Conservation (phyloP, 2,329 filamentous ascomycete genomes). For the Capronia epimyces region DNA sequence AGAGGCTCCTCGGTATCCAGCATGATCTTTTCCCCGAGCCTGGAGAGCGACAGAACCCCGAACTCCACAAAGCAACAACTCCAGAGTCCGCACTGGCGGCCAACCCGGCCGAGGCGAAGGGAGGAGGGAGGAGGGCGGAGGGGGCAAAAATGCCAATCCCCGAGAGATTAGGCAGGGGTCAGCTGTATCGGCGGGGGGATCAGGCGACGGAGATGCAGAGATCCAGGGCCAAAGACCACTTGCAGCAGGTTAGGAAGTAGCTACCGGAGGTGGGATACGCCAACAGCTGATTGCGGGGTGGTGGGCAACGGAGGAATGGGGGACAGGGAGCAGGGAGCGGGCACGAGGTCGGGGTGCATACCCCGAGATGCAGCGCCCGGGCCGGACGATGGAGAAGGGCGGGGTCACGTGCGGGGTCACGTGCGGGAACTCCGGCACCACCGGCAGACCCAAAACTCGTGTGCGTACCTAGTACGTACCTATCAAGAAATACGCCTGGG, state of each 20-base stretch:
- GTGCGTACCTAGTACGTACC: not conserved
- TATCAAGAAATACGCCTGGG: not conserved
- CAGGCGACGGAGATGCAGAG: no score
- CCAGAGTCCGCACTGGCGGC: not conserved
- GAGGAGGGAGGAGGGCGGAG: not conserved
- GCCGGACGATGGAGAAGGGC: not conserved
- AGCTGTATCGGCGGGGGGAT: not conserved
- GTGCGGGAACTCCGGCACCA: not conserved
- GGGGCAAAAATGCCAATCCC: not conserved
- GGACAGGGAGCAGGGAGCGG: not conserved
- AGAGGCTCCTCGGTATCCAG: slow-evolving; percentile 6
- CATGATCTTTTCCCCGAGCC: slow-evolving; percentile 1
- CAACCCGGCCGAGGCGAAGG: not conserved
- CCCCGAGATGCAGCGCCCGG: not conserved
- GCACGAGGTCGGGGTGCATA: not conserved
- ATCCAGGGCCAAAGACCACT: not conserved
- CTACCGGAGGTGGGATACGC: no score
- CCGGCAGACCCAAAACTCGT: not conserved
- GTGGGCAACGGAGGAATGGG: not conserved
- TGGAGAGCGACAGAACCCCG: slow-evolving; percentile 3
- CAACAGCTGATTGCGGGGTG: not conserved
- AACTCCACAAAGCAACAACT: slow-evolving; percentile 9
- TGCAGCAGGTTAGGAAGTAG: not conserved
- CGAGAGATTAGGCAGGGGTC: slow-evolving; percentile 1
- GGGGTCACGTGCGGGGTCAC: not conserved